These are phyloP conservation scores for Plasmodium malariae DNA, from an alignment of 169 alveolate species.

Conservation along the genomic window DNA sequence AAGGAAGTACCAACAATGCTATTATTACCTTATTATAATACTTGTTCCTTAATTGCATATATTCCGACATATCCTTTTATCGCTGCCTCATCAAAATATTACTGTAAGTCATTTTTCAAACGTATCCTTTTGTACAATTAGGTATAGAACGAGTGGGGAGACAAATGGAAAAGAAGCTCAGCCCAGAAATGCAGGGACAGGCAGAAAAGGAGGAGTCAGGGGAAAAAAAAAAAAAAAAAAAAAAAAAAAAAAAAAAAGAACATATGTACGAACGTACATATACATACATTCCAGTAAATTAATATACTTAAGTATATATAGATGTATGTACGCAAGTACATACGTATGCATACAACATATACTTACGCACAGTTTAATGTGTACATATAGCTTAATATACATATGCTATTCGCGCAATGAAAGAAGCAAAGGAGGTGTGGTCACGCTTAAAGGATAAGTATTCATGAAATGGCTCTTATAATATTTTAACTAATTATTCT, in stretches of 20 bases:
- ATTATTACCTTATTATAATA: constrained; percentile 2
- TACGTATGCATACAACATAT: neutral
- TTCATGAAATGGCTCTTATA: too few relatives aligned
- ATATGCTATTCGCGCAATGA: neutral
- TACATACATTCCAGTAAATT: neutral
- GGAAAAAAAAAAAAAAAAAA: neutral
- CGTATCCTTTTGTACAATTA: neutral
- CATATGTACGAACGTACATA: neutral
- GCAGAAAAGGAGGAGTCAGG: neutral
- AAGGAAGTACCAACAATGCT: neutral
- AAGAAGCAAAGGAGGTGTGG: neutral
- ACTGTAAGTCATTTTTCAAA: constrained; percentile 1
- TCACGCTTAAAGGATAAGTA: too few relatives aligned
- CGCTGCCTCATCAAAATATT: neutral
- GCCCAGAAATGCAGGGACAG: neutral
- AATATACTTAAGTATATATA: neutral
- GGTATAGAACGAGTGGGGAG: neutral
- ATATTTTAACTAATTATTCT: too few relatives aligned
- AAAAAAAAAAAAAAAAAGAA: neutral
- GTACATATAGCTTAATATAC: neutral
- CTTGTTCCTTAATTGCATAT: neutral
- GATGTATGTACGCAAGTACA: neutral
- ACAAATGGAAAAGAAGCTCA: neutral
- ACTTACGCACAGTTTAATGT: neutral
- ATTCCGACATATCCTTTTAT: constrained; percentile 11